A percentile compares a stretch with the other conserved stretches of the same genome.
These are phyloP conservation scores for Populus pruinosa DNA, from an alignment of 345 rosid genomes.

Conservation along the genomic window DNA sequence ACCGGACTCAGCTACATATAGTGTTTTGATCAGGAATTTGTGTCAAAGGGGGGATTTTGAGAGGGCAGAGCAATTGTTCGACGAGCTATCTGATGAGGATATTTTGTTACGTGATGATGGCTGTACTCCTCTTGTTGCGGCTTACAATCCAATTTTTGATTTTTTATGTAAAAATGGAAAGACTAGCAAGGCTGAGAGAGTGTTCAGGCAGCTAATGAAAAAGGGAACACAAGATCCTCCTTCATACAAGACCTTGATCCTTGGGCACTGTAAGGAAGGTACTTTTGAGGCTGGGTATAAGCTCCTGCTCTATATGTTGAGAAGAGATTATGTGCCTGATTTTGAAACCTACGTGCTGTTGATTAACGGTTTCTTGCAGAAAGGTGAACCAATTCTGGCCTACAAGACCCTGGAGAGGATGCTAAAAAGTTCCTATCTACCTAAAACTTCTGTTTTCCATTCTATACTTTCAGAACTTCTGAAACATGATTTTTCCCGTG, in stretches of 20 bases:
- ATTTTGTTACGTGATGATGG: conserved; percentile 15
- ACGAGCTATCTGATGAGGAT: conserved; percentile 40
- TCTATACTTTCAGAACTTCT: conserved; percentile 54
- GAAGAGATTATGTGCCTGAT: conserved; percentile 63
- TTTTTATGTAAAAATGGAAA: conserved; percentile 67
- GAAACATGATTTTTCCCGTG: conserved; percentile 41
- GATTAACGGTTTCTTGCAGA: conserved; percentile 55
- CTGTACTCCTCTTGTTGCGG: conserved; percentile 53
- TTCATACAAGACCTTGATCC: conserved; percentile 49
- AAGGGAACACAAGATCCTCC: conserved; percentile 75
- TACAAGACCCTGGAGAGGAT: conserved; percentile 52
- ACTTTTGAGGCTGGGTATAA: conserved; percentile 50
- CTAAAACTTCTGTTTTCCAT: conserved; percentile 56
- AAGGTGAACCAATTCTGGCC: conserved; percentile 62
- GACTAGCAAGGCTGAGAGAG: conserved; percentile 60
- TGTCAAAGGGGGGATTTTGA: conserved; percentile 54
- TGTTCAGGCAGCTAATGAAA: conserved; percentile 77
- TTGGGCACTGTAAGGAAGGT: conserved; percentile 74
- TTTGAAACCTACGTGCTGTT: conserved; percentile 51
- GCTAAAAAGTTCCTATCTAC: conserved; percentile 67
- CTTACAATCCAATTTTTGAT: conserved; percentile 69
- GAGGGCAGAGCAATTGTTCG: conserved; percentile 60
- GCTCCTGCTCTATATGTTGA: conserved; percentile 68
- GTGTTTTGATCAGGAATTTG: conserved; percentile 61
- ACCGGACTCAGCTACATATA: conserved; percentile 80